These are phyloP conservation scores for Zelopaecilomyces penicillatus DNA, from an alignment of 2,329 filamentous ascomycete species.

Conservation along the genomic window DNA sequence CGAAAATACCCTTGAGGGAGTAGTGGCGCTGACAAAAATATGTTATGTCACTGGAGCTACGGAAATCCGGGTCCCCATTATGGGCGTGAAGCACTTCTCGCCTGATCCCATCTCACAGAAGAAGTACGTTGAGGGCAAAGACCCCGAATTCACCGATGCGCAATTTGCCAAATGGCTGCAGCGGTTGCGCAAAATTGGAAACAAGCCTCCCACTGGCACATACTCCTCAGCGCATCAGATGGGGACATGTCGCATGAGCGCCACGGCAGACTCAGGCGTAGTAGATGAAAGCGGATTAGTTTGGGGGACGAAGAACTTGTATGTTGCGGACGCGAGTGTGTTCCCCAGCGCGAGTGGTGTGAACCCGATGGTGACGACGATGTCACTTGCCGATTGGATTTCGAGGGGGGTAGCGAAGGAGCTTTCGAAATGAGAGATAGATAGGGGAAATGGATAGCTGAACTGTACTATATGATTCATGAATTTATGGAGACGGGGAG, in stretches of 20 bases:
- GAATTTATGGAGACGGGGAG: too few relatives aligned
- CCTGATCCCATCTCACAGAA: conserved; percentile 18
- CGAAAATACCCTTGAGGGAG: conserved; percentile 60
- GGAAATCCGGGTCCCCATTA: conserved; percentile 65
- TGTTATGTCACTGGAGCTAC: conserved; percentile 68
- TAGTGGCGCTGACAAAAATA: conserved; percentile 66
- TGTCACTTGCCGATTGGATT: conserved; percentile 62
- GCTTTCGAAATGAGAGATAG: conserved; percentile 9
- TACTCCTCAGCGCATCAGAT: conserved; percentile 74
- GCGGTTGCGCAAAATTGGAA: conserved; percentile 38
- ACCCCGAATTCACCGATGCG: conserved; percentile 46
- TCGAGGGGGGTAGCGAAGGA: conserved; percentile 47
- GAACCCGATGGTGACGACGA: conserved; percentile 73
- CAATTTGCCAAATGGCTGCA: conserved; percentile 55
- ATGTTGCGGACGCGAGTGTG: conserved; percentile 66
- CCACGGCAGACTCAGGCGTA: conserved; percentile 41
- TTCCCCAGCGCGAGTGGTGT: conserved; percentile 71
- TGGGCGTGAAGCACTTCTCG: conserved; percentile 55
- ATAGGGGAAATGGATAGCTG: background rate
- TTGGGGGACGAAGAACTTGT: conserved; percentile 59
- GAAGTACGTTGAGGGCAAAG: conserved; percentile 14
- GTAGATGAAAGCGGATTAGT: conserved; percentile 51
- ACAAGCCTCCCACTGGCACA: conserved; percentile 40
- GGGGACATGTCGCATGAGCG: conserved; percentile 68
- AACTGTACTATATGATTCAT: background rate